These are phyloP conservation scores for Zymoseptoria passerinii DNA, from an alignment of 2,329 filamentous ascomycete genomes.

Conservation along the genomic window DNA sequence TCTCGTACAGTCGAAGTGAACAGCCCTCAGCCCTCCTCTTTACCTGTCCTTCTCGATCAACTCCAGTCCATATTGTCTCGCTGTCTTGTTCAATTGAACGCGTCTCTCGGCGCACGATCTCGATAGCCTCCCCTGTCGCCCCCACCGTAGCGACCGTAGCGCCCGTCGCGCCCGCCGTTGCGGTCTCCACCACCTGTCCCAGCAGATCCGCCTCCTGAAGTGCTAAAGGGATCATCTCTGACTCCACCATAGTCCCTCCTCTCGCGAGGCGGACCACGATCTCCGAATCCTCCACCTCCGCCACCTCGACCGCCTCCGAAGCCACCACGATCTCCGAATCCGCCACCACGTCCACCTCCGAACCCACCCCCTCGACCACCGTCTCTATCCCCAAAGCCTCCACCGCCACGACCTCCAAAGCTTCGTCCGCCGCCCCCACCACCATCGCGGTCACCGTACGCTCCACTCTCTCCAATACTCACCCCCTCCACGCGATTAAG, in stretches of 20 bases:
- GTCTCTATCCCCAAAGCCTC: not conserved
- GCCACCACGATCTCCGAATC: conserved; percentile 10
- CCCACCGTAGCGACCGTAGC: not conserved
- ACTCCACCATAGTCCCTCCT: conserved; percentile 10
- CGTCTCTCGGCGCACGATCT: not conserved
- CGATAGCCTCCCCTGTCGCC: not conserved
- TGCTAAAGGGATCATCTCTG: conserved; percentile 3
- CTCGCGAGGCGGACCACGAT: not conserved
- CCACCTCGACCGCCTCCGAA: conserved; percentile 14
- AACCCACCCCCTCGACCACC: conserved; percentile 7
- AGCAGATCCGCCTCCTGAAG: conserved; percentile 4
- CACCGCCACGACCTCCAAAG: conserved; percentile 12
- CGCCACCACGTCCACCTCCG: conserved; percentile 3
- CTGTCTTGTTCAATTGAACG: not conserved
- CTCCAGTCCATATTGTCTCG: not conserved
- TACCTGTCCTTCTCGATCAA: not conserved
- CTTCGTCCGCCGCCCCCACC: conserved; percentile 7
- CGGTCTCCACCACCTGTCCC: conserved; percentile 1
- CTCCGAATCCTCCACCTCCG: conserved; percentile 3
- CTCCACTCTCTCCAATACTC: conserved; percentile 16
- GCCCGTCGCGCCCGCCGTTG: conserved; percentile 7
- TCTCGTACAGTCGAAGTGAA: not conserved
- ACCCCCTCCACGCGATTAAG: conserved; percentile 25
- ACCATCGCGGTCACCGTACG: conserved; percentile 4
- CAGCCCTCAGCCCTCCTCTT: not conserved